Percentiles rank a stretch among this genome's conserved stretches.
phyloP scores from a whole-genome alignment of 441 rosid species.

The Metrosideros polymorpha region DNA sequence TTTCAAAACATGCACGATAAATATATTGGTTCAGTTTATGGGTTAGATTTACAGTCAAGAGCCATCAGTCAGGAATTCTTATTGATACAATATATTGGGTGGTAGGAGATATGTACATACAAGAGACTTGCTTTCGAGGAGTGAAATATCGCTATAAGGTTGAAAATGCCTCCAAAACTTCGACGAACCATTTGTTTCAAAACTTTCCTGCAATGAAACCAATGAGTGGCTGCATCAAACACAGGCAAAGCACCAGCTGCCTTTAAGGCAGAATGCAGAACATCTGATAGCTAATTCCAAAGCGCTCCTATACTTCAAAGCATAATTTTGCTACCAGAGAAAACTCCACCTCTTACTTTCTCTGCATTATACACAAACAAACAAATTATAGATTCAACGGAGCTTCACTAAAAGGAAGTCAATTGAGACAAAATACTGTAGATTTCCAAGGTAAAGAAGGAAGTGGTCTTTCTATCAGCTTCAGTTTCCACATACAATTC shows the following conservation, averaged over 20 bases:
- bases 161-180: constrained; percentile 81
- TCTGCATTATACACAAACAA: neutral
- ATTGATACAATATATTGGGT: neutral
- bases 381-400: neutral
- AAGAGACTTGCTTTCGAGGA: constrained; percentile 11
- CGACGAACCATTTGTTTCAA: constrained; percentile 42
- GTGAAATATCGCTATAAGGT: constrained; percentile 22
- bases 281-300: neutral
- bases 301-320: neutral
- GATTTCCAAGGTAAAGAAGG: neutral
- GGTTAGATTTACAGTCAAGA: neutral
- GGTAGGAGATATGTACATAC: constrained; percentile 20
- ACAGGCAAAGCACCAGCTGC: neutral
- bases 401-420: neutral
- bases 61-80: neutral
- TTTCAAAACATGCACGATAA: neutral
- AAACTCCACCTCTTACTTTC: neutral
- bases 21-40: neutral
- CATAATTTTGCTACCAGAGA: neutral
- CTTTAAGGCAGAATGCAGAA: neutral
- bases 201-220: constrained; percentile 37
- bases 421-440: neutral
- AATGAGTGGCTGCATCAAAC: neutral
- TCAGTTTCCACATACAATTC: neutral
- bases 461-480: neutral